These are phyloP conservation scores for Ogataea hybrid DNA, from an alignment of 1,139 yeast genomes.

Conservation along the genomic window DNA sequence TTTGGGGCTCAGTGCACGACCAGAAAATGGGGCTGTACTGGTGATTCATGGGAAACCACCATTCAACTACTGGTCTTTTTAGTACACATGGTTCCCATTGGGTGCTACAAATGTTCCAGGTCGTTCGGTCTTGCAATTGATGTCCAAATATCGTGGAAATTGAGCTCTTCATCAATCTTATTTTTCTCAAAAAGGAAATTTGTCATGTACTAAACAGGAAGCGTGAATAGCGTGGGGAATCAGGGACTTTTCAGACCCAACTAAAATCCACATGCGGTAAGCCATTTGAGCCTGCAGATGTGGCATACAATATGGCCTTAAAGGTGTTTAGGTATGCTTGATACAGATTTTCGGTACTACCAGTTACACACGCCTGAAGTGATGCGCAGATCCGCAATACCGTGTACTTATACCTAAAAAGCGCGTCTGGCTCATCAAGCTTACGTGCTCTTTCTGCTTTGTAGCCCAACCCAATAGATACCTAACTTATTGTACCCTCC, in stretches of 20 bases:
- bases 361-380: no score
- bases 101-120: no score
- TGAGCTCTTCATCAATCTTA: not conserved
- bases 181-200: not conserved
- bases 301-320: not conserved
- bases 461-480: no score
- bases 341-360: no score
- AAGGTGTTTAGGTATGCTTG: not conserved
- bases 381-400: no score
- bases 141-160: not conserved
- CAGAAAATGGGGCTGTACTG: not conserved
- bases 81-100: no score
- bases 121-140: not conserved
- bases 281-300: not conserved
- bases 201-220: constrained; percentile 15
- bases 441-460: no score
- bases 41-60: not conserved
- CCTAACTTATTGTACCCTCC: no score
- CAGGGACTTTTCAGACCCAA: not conserved
- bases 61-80: no score
- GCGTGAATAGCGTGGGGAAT: not conserved
- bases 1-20: constrained; percentile 5
- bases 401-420: no score
- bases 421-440: no score
- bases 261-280: not conserved